Conservation (phyloP, 805 yeast species). For the Saturnispora zaruensis region DNA sequence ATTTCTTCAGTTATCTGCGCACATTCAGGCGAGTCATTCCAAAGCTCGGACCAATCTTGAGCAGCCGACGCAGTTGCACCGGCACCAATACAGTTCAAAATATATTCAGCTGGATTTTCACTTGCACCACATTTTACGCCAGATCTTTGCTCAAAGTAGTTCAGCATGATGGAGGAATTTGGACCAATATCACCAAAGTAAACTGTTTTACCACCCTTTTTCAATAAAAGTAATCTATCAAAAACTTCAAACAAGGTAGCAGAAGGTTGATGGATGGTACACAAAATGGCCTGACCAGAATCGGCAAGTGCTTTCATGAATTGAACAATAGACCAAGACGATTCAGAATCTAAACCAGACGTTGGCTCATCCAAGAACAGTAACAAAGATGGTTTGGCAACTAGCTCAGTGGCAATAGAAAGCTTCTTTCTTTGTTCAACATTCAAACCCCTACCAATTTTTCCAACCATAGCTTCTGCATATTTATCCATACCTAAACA, state of each 20-base stretch:
- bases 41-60: constrained; percentile 57
- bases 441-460: constrained; percentile 39
- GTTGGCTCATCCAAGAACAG: constrained; percentile 53
- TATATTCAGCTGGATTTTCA: constrained; percentile 72
- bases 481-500: constrained; percentile 35
- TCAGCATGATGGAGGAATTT: constrained; percentile 35
- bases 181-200: constrained; percentile 47
- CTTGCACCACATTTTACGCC: constrained; percentile 55
- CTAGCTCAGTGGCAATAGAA: constrained; percentile 47
- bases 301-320: constrained; percentile 41
- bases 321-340: constrained; percentile 50
- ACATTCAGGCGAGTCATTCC: constrained; percentile 38
- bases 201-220: constrained; percentile 45
- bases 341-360: constrained; percentile 49
- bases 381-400: constrained; percentile 44
- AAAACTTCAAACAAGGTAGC: constrained; percentile 36
- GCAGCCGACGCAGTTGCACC: constrained; percentile 62
- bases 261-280: constrained; percentile 49
- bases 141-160: constrained; percentile 42
- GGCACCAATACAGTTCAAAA: constrained; percentile 68
- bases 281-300: constrained; percentile 46
- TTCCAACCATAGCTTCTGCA: constrained; percentile 45
- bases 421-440: constrained; percentile 47
- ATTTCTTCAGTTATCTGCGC: constrained; percentile 26
- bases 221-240: constrained; percentile 37